Evolutionary conservation across 2,329 filamentous ascomycete genomes (phyloP).

Genomic region (Calonectria henricotiae): DNA sequence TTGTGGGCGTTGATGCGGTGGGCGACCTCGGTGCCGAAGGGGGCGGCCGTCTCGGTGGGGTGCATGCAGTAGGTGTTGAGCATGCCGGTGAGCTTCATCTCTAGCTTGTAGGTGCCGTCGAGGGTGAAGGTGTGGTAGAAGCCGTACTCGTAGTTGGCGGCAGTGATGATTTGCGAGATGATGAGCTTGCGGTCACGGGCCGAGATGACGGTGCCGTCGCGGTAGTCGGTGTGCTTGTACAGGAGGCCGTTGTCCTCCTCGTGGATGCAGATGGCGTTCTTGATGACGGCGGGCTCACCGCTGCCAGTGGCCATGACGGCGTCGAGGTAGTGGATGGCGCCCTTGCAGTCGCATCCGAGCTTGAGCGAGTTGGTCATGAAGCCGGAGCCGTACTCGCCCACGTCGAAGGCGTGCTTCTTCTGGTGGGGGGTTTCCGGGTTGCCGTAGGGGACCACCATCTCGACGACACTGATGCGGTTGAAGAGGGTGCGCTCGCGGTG

Average conservation of each 20-base stretch:
- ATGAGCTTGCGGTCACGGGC: slow-evolving; percentile 74
- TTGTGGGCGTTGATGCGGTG: slow-evolving; percentile 77
- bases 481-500: slow-evolving; percentile 71
- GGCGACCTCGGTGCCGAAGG: slow-evolving; percentile 76
- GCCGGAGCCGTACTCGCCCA: slow-evolving; percentile 86
- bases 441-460: slow-evolving; percentile 83
- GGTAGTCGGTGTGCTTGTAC: slow-evolving; percentile 78
- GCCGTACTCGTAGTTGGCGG: slow-evolving; percentile 77
- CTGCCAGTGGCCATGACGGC: slow-evolving; percentile 88
- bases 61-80: slow-evolving; percentile 64
- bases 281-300: slow-evolving; percentile 84
- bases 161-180: slow-evolving; percentile 76
- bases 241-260: slow-evolving; percentile 70
- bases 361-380: slow-evolving; percentile 90
- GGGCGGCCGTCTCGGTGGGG: slow-evolving; percentile 61
- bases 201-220: slow-evolving; percentile 73
- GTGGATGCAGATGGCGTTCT: slow-evolving; percentile 96
- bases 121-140: slow-evolving; percentile 61
- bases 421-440: slow-evolving; percentile 87
- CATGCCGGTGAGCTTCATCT: slow-evolving; percentile 71
- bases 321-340: slow-evolving; percentile 92
- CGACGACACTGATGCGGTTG: slow-evolving; percentile 78
- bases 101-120: slow-evolving; percentile 78
- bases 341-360: slow-evolving; percentile 89
- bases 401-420: slow-evolving; percentile 85